These are phyloP conservation scores for maize (Zea mays) DNA, from an alignment of 176 grass and related monocot genomes.

Conservation along the genomic window DNA sequence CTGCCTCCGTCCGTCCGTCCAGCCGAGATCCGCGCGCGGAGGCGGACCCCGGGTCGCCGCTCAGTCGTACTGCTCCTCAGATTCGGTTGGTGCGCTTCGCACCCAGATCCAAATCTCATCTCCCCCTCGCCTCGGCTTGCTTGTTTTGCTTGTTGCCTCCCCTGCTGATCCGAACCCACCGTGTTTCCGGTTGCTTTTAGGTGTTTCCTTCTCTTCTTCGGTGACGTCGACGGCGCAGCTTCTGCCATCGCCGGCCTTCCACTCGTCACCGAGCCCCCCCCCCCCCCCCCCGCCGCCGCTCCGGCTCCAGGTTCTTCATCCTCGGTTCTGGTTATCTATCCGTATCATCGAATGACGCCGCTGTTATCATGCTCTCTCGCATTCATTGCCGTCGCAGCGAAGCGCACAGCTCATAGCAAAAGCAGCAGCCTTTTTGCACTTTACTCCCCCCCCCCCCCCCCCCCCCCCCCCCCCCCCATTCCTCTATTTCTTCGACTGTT, in stretches of 20 bases:
- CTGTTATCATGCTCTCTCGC: constrained; percentile 14
- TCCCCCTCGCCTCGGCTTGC: not conserved
- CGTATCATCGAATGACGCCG: not conserved
- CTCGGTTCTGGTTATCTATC: not conserved
- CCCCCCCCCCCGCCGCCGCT: not conserved
- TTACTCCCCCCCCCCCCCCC: not conserved
- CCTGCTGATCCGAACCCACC: not conserved
- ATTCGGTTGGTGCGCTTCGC: not conserved
- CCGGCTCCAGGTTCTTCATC: constrained; percentile 28
- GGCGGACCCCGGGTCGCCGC: not conserved
- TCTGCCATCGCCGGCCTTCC: not conserved
- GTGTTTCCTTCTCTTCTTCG: not conserved
- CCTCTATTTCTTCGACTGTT: not conserved
- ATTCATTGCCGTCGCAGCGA: constrained; percentile 6
- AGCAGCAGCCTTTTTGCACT: not conserved
- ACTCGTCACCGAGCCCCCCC: not conserved
- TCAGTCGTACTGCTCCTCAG: not conserved
- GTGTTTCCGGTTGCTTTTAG: not conserved
- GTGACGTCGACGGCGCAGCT: not conserved
- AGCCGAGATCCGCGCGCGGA: constrained; percentile 13
- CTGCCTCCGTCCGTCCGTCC: not conserved
- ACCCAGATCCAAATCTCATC: constrained; percentile 28
- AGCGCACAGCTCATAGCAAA: constrained; percentile 17
- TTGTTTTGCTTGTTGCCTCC: not conserved
- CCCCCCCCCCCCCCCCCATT: too few relatives aligned